Base-by-base conservation (phyloP, 1,139 yeast species). In the Taiozyma sp. region DNA sequence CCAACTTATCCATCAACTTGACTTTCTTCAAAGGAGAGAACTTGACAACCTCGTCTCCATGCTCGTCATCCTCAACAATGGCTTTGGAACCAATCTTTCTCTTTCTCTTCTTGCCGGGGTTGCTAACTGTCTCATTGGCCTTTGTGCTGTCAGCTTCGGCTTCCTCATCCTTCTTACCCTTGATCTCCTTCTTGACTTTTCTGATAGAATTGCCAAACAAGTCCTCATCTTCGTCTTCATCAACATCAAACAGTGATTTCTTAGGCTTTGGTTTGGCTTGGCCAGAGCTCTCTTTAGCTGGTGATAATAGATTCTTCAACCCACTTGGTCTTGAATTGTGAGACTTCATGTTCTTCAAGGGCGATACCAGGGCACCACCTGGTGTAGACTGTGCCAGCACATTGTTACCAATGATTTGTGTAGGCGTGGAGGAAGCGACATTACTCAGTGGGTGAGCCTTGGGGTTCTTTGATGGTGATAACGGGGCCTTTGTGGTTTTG, bases 221-320 rank as follows among this genome's bases (percentile, higher is more conserved):
- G 45, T 61, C 66, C 36, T 63, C 65, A 29, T 63, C 65, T 16
- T 62, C 64, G 1, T 58, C 62, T 8, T 60, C 65, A 19, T 62
- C 66, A 23, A 56, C 63, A 48, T 62, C 66, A 45, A 62, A 63
- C n/a, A 62, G 41, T 1, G 64, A 59, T 16, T 48, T 50, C 19
- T 36, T 44, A 19, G 12, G 19, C 32, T 16, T 27, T 42, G 30
- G 45, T 13, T 41, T 48, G 12, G 39, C 46, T 28, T 30, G 30
- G 22, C 27, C 19, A 8, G 42, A 22, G 3, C 47, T n/a, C 4
- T 38, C 29, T 45, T 57, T 54, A 12, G 47, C 50, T 19, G 60
- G 61, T 3, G 64, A 58, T 4, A 62, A 28, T 8, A 60, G 36
- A 24, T 59, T 61, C 44, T 60, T 60, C 38, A 62, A 44, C 1